Evolutionary conservation across 148 eudicot species (phyloP).

Genomic region (Euryodendron excelsum): DNA sequence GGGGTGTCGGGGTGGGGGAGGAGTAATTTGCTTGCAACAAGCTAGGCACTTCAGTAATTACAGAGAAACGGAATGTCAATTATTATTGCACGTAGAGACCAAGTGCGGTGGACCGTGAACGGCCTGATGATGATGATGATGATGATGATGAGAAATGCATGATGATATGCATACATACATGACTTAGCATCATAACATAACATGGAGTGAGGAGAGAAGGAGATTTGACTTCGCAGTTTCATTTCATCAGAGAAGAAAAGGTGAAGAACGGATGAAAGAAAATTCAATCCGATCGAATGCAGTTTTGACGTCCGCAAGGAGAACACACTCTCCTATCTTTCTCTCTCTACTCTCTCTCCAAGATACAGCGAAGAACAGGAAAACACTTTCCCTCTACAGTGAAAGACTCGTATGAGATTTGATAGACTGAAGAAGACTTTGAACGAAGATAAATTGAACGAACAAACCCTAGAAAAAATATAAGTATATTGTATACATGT

Average conservation of each 20-base stretch:
- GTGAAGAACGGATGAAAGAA: slow-evolving; percentile 22
- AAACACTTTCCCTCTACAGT: neutral
- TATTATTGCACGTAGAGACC: too few relatives aligned
- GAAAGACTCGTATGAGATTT: neutral
- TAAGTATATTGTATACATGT: neutral
- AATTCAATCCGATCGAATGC: slow-evolving; percentile 66
- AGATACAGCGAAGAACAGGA: slow-evolving; percentile 46
- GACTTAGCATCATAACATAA: too few relatives aligned
- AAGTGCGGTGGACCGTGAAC: too few relatives aligned
- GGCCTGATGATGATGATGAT: too few relatives aligned
- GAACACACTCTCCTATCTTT: slow-evolving; percentile 30
- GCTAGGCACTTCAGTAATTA: too few relatives aligned
- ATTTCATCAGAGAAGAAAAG: slow-evolving; percentile 8
- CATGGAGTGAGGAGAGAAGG: neutral
- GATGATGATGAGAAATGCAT: neutral
- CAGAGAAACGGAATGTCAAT: too few relatives aligned
- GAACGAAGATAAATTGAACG: neutral
- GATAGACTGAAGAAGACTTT: slow-evolving; percentile 1
- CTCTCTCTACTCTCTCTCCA: slow-evolving; percentile 23
- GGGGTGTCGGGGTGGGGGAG: too few relatives aligned
- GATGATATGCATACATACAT: neutral
- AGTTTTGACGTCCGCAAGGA: slow-evolving; percentile 85
- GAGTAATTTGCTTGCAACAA: too few relatives aligned
- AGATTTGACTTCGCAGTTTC: slow-evolving; percentile 22
- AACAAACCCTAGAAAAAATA: neutral